phyloP scores from a whole-genome alignment of 2,329 filamentous ascomycete genomes.

The Penicillium griseofulvum region DNA sequence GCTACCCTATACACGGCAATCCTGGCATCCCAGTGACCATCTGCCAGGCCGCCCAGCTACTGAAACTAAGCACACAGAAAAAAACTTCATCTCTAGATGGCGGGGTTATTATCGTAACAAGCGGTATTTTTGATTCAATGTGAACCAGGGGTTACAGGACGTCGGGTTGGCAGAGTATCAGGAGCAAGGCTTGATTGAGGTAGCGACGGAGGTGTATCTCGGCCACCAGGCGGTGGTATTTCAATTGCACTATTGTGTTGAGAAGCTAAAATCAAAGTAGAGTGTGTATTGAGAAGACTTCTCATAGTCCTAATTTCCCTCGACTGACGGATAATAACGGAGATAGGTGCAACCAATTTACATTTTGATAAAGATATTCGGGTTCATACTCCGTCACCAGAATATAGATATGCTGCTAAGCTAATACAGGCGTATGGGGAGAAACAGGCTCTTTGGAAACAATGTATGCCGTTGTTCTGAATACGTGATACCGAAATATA shows the following conservation, averaged over 20 bases:
- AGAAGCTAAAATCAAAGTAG: background rate
- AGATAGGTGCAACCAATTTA: no score
- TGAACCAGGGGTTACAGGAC: background rate
- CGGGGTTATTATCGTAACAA: background rate
- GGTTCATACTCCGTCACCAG: no score
- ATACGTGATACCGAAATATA: no score
- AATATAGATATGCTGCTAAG: no score
- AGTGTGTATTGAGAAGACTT: constrained; percentile 2
- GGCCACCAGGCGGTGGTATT: background rate
- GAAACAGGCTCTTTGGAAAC: no score
- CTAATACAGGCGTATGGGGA: no score
- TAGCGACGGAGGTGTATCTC: constrained; percentile 1
- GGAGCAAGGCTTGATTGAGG: constrained; percentile 14
- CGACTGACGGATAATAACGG: no score
- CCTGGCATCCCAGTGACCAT: constrained; percentile 20
- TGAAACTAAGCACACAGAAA: background rate
- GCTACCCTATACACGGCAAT: background rate
- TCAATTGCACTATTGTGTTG: constrained; percentile 30
- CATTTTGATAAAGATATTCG: no score
- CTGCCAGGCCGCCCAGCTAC: constrained; percentile 40
- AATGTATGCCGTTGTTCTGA: no score
- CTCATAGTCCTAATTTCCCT: background rate
- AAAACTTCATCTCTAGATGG: background rate
- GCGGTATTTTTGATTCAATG: background rate
- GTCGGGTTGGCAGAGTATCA: background rate